Percentiles rank a stretch among this genome's conserved stretches.
Evolutionary conservation across 805 yeast species (phyloP).

Genomic region (Schwanniomyces vanrijiae): DNA sequence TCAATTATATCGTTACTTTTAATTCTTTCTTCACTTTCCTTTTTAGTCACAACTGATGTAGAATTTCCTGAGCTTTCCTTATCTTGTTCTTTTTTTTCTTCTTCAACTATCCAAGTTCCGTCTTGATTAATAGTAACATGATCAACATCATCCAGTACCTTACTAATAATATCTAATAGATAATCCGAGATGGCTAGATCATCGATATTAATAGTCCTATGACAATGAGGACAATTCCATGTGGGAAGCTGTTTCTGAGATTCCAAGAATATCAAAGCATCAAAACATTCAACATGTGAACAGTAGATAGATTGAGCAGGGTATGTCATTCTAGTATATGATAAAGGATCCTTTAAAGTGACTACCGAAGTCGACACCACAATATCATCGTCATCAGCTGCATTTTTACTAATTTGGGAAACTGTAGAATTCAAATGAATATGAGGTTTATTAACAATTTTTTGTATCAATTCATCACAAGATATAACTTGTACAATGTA

Average conservation of each 20-base stretch:
- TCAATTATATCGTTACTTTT: slow-evolving; percentile 30
- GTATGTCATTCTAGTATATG: slow-evolving; percentile 63
- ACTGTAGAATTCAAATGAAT: slow-evolving; percentile 54
- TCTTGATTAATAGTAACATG: slow-evolving; percentile 65
- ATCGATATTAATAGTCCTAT: slow-evolving; percentile 46
- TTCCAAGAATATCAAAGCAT: slow-evolving; percentile 68
- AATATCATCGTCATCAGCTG: slow-evolving; percentile 57
- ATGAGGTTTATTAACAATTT: slow-evolving; percentile 41
- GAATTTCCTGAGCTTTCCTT: background rate
- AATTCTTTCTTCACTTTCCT: slow-evolving; percentile 1
- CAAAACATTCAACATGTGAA: slow-evolving; percentile 85
- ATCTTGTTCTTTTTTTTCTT: background rate
- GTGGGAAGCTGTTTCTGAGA: slow-evolving; percentile 78
- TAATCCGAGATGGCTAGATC: slow-evolving; percentile 76
- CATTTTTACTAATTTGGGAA: slow-evolving; percentile 37
- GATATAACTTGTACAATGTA: slow-evolving; percentile 52
- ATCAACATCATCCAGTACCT: slow-evolving; percentile 57
- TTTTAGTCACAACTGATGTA: background rate
- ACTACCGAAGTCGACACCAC: slow-evolving; percentile 65
- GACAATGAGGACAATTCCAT: slow-evolving; percentile 90
- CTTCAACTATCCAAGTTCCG: slow-evolving; percentile 64
- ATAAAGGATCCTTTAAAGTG: slow-evolving; percentile 76
- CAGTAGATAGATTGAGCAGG: slow-evolving; percentile 77
- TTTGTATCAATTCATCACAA: slow-evolving; percentile 19
- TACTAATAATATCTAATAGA: slow-evolving; percentile 57